Evolutionary conservation across 169 alveolate genomes (phyloP), one percentile per base, ranked within the genome.

Genomic region (Plasmodium cynomolgi): DNA sequence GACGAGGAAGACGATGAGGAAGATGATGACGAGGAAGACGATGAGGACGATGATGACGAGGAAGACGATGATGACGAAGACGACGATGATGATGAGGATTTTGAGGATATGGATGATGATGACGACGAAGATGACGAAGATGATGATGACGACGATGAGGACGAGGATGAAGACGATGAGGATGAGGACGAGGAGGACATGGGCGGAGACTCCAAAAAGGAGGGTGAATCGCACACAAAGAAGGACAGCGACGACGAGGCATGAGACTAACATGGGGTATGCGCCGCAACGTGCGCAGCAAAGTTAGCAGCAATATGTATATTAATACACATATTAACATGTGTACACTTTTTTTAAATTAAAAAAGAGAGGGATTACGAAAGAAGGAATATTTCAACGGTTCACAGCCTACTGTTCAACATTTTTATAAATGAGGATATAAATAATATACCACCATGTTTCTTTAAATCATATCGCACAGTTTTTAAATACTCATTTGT

Each of bases 211-310:
- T 71, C 92, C 29, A 84, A 84, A 68, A 84, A 84, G 44, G 85
- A 75, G 81, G 93, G 80, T 74, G 85, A 34, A 23, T 47, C 93
- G 37, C 62, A 85, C 29, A 23, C 84, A 47, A 85, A 85, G 80
- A 85, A 85, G 33, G 93, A 54, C 50, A 85, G 93, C n/a, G 93
- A 75, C 47, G 93, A 75, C n/a, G 93, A 85, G 80, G 83, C 85
- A 6, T 85, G 47, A 39, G 93, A 85, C 41, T 85, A 75, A 81
- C 9, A 50, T 3, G 62, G 9, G 62, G 62, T 50, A 50, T 50
- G 62, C 23, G 17, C 1, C 62, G 0, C 23, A 50, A 13, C 62
- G 23, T 8, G 20, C 7, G 62, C 62, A 50, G 44, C 44, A 1
- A 5, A 6, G 44, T 37, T 37, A 4, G 44, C 44, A 37, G 62